Evolutionary conservation across 805 yeast species (phyloP).

Genomic region (Hanseniaspora thailandica): DNA sequence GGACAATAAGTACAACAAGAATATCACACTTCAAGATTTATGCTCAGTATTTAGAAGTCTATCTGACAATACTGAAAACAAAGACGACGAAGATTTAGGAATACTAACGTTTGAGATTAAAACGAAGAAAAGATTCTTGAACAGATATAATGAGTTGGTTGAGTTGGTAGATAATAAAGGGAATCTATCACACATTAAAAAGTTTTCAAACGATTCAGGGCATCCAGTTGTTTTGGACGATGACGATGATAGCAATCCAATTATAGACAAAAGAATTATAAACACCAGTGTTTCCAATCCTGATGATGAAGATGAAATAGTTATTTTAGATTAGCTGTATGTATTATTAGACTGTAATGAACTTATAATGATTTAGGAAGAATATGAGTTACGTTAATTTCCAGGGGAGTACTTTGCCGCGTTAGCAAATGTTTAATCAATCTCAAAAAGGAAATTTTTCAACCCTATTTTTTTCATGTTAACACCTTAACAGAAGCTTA

Average conservation of each 20-base stretch:
- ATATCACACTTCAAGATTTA: conserved; percentile 26
- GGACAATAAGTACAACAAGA: conserved; percentile 27
- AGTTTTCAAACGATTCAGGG: conserved; percentile 26
- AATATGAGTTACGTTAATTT: no score
- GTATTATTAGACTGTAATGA: no score
- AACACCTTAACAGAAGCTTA: not conserved
- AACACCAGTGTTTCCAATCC: not conserved
- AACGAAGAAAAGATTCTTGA: conserved; percentile 26
- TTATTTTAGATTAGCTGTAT: conserved; percentile 1
- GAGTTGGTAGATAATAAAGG: conserved; percentile 28
- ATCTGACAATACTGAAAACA: conserved; percentile 21
- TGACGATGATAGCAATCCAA: conserved; percentile 3
- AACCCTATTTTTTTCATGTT: no score
- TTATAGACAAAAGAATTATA: conserved; percentile 2
- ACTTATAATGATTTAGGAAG: no score
- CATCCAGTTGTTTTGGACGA: conserved; percentile 29
- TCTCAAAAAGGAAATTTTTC: not conserved
- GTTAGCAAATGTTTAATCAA: not conserved
- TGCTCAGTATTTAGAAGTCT: conserved; percentile 25
- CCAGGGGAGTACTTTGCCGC: not conserved
- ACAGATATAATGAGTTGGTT: conserved; percentile 28
- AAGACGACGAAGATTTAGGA: not conserved
- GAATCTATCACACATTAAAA: conserved; percentile 24
- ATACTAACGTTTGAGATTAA: conserved; percentile 19
- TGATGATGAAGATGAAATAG: conserved; percentile 6